phyloP scores from a whole-genome alignment of 2,329 filamentous ascomycete species.

The Neocatenulostroma microsporum region DNA sequence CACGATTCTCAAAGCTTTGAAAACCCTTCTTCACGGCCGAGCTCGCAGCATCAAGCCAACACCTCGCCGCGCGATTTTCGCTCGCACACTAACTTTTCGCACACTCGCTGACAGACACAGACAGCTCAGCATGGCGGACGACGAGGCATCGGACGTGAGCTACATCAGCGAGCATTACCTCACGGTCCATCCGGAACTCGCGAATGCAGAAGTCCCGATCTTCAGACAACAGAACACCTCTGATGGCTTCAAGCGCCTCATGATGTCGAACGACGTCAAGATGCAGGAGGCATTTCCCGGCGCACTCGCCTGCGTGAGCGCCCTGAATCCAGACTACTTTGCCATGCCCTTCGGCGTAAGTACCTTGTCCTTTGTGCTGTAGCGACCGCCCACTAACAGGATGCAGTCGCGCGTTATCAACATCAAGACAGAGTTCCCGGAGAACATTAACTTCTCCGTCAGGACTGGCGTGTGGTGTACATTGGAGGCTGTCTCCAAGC shows the following conservation, averaged over 20 bases:
- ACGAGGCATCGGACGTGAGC: neutral
- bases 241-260: conserved; percentile 9
- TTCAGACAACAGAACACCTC: conserved; percentile 6
- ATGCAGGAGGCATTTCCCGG: conserved; percentile 19
- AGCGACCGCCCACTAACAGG: conserved; percentile 10
- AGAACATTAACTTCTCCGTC: conserved; percentile 20
- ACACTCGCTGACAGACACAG: neutral
- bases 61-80: too few species aligned
- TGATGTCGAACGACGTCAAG: conserved; percentile 1
- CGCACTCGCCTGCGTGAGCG: conserved; percentile 13
- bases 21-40: too few species aligned
- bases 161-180: conserved; percentile 13
- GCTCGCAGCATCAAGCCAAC: too few species aligned
- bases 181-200: conserved; percentile 8
- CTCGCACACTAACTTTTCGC: too few species aligned
- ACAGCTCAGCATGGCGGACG: conserved; percentile 1
- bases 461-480: conserved; percentile 15
- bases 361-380: conserved; percentile 1
- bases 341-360: conserved; percentile 20
- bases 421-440: conserved; percentile 23
- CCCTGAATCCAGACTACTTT: conserved; percentile 23
- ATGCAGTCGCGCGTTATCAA: conserved; percentile 22
- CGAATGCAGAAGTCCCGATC: conserved; percentile 1
- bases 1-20: neutral
- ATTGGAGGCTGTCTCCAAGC: conserved; percentile 18